A percentile compares a stretch with the other conserved stretches of the same genome.
Evolutionary conservation across 305 asterid species (phyloP).

Genomic region (Plantago lanceolata): DNA sequence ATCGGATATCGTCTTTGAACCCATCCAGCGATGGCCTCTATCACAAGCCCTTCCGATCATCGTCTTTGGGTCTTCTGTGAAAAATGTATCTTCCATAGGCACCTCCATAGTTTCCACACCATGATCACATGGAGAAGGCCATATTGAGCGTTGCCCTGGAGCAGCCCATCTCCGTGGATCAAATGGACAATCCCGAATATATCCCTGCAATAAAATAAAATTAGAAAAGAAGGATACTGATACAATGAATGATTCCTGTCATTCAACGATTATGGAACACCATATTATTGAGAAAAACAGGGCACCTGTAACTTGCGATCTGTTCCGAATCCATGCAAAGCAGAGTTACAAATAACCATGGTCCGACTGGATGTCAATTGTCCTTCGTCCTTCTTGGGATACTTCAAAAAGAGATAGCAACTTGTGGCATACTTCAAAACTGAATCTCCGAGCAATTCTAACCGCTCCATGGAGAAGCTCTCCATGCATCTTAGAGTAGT

Average conservation of each 20-base stretch:
- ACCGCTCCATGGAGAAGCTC: constrained; percentile 90
- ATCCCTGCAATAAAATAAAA: constrained; percentile 44
- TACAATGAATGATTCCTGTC: not conserved
- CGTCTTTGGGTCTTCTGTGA: constrained; percentile 47
- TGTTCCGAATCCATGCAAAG: constrained; percentile 70
- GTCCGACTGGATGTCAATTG: constrained; percentile 49
- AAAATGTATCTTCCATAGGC: constrained; percentile 48
- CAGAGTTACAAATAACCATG: constrained; percentile 51
- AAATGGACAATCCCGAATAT: constrained; percentile 69
- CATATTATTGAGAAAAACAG: not conserved
- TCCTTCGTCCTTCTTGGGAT: constrained; percentile 74
- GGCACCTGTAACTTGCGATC: constrained; percentile 67
- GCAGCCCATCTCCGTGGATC: constrained; percentile 90
- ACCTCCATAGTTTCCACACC: constrained; percentile 63
- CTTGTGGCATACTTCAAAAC: constrained; percentile 73
- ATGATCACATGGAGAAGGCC: constrained; percentile 64
- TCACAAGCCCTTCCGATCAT: constrained; percentile 73
- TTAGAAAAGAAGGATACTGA: not conserved
- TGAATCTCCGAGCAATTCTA: constrained; percentile 96
- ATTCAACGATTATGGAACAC: not conserved
- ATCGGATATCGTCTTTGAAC: constrained; percentile 83
- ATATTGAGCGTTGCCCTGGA: constrained; percentile 81
- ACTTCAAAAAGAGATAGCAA: constrained; percentile 71
- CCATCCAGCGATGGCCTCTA: constrained; percentile 89
- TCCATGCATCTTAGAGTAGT: constrained; percentile 78